A percentile compares a stretch with the other conserved stretches of the same genome.
Evolutionary conservation across 805 yeast species (phyloP).

Genomic region (Maudiozyma pseudohumilis): DNA sequence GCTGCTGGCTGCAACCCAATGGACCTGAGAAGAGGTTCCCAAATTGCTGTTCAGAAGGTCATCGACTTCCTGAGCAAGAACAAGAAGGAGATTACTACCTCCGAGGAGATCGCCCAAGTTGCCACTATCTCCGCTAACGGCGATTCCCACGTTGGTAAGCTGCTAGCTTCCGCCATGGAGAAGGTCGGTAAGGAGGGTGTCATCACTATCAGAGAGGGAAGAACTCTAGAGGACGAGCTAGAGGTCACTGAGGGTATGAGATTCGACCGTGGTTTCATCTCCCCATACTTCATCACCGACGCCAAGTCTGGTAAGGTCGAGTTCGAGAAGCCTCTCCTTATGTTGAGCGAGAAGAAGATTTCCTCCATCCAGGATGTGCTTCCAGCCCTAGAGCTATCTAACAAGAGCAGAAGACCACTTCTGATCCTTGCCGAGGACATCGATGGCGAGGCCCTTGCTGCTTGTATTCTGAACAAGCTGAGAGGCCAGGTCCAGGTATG

Average conservation of each 20-base stretch:
- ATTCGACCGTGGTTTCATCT: conserved; percentile 94
- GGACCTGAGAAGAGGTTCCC: conserved; percentile 96
- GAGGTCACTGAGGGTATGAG: conserved; percentile 98
- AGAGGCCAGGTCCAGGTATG: conserved; percentile 98
- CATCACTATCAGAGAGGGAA: conserved; percentile 94
- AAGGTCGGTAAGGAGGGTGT: conserved; percentile 99
- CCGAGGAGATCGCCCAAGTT: conserved; percentile 94
- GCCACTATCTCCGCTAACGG: conserved; percentile 98
- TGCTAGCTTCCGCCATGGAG: conserved; percentile 93
- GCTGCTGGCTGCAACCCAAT: conserved; percentile 99
- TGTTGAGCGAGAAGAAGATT: conserved; percentile 87
- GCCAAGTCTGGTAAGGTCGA: conserved; percentile 89
- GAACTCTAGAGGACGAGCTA: conserved; percentile 90
- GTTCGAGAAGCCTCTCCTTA: conserved; percentile 83
- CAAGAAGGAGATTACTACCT: conserved; percentile 88
- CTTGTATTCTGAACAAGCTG: conserved; percentile 91
- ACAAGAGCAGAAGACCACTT: conserved; percentile 87
- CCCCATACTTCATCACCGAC: conserved; percentile 93
- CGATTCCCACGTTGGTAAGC: conserved; percentile 80
- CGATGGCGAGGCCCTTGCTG: conserved; percentile 98
- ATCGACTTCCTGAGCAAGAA: conserved; percentile 72
- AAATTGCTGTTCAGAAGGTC: conserved; percentile 91
- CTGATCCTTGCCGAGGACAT: conserved; percentile 90
- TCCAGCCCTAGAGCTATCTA: conserved; percentile 88
- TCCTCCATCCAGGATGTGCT: conserved; percentile 82